Conservation (phyloP, 202 grass and related monocot species). For the Sporobolus alterniflorus region DNA sequence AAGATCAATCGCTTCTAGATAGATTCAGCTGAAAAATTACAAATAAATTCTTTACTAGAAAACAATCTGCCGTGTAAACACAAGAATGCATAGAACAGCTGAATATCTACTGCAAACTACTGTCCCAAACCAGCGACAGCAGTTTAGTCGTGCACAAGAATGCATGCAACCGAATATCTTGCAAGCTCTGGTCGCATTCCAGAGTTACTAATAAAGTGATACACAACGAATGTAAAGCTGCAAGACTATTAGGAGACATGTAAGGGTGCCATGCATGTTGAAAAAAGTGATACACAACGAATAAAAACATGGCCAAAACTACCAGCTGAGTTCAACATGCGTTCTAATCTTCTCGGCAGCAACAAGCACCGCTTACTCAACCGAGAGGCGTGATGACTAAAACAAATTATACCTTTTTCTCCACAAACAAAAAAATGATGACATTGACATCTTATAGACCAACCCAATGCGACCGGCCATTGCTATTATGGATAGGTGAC, state of each 20-base stretch:
- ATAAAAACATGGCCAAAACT: too few relatives aligned
- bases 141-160: background rate
- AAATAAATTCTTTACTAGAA: too few relatives aligned
- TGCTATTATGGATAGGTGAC: slow-evolving; percentile 91
- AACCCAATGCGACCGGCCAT: slow-evolving; percentile 94
- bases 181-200: too few relatives aligned
- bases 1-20: too few relatives aligned
- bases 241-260: too few relatives aligned
- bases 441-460: slow-evolving; percentile 54
- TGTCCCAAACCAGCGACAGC: background rate
- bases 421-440: background rate
- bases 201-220: too few relatives aligned
- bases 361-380: background rate
- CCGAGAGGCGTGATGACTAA: background rate
- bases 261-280: too few relatives aligned
- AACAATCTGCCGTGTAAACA: background rate
- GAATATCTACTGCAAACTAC: background rate
- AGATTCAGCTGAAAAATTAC: too few relatives aligned
- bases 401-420: background rate
- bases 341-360: background rate
- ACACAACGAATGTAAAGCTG: too few relatives aligned
- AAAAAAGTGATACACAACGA: too few relatives aligned
- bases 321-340: too few relatives aligned
- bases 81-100: background rate
- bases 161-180: too few relatives aligned